Evolutionary conservation across 345 rosid genomes (phyloP).

Genomic region (Trapa incisa): DNA sequence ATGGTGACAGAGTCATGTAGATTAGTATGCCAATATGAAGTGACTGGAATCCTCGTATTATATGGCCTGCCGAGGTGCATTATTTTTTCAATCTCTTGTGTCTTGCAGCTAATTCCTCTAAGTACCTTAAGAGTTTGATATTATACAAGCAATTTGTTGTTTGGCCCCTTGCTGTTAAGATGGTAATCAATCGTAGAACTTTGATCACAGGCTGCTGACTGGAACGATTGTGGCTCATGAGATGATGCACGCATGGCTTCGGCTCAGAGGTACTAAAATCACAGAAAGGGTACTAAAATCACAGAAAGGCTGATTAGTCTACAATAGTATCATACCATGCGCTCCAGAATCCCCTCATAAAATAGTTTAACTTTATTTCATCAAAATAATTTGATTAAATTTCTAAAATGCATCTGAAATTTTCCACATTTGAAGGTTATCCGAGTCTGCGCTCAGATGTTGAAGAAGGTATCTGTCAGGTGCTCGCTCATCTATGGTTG

Average conservation of each 20-base stretch:
- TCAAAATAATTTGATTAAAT: no score
- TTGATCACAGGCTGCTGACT: conserved; percentile 52
- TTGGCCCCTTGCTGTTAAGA: no score
- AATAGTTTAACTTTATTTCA: not conserved
- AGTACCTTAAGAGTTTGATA: no score
- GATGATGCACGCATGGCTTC: conserved; percentile 99
- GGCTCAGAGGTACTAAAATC: conserved; percentile 52
- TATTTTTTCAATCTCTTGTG: not conserved
- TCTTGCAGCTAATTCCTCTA: not conserved
- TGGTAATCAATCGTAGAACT: not conserved
- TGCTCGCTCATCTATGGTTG: conserved; percentile 87
- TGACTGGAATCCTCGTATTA: conserved; percentile 85
- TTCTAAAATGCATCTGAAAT: not conserved
- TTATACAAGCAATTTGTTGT: no score
- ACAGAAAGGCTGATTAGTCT: not conserved
- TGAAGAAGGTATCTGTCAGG: conserved; percentile 97
- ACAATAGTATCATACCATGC: not conserved
- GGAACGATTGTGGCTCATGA: conserved; percentile 92
- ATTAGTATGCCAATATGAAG: conserved; percentile 74
- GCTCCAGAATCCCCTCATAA: not conserved
- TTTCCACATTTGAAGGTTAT: conserved; percentile 33
- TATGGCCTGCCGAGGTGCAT: conserved; percentile 89
- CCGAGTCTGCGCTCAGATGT: conserved; percentile 67
- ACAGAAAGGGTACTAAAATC: conserved; percentile 16
- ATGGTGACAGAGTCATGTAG: conserved; percentile 60